Evolutionary conservation across 2,329 filamentous ascomycete genomes (phyloP).

Genomic region (Penicillium sp.): DNA sequence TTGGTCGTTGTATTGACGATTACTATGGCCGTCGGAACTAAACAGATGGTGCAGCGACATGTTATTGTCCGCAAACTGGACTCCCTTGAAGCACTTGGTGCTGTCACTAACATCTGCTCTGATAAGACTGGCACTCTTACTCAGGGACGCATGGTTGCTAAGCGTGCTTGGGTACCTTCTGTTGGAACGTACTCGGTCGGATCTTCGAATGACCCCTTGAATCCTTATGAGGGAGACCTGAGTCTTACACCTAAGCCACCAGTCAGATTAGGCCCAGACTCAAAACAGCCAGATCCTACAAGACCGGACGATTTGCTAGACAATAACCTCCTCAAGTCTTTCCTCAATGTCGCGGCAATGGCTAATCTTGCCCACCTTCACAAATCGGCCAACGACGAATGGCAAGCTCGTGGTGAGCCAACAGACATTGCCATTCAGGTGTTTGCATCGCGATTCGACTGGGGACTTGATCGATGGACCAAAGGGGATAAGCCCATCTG

Average conservation of each 20-base stretch:
- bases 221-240: constrained; percentile 51
- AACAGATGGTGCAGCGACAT: constrained; percentile 52
- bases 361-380: constrained; percentile 62
- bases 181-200: constrained; percentile 56
- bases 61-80: constrained; percentile 56
- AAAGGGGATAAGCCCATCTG: constrained; percentile 49
- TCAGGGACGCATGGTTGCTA: constrained; percentile 60
- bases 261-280: constrained; percentile 26
- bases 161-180: constrained; percentile 55
- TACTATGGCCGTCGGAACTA: constrained; percentile 60
- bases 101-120: constrained; percentile 56
- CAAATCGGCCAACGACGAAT: constrained; percentile 49
- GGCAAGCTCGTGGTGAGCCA: constrained; percentile 62
- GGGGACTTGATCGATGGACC: constrained; percentile 53
- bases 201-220: constrained; percentile 51
- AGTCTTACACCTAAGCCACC: constrained; percentile 37
- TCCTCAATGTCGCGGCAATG: constrained; percentile 59
- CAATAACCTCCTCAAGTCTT: constrained; percentile 50
- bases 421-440: constrained; percentile 73
- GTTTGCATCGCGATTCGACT: constrained; percentile 63
- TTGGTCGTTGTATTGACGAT: constrained; percentile 63
- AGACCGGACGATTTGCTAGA: constrained; percentile 35
- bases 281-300: constrained; percentile 22
- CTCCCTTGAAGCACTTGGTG: constrained; percentile 57
- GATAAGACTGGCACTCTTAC: constrained; percentile 59